Evolutionary conservation across 106 monocot species (phyloP).

Genomic region (Apostasia ramifera): DNA sequence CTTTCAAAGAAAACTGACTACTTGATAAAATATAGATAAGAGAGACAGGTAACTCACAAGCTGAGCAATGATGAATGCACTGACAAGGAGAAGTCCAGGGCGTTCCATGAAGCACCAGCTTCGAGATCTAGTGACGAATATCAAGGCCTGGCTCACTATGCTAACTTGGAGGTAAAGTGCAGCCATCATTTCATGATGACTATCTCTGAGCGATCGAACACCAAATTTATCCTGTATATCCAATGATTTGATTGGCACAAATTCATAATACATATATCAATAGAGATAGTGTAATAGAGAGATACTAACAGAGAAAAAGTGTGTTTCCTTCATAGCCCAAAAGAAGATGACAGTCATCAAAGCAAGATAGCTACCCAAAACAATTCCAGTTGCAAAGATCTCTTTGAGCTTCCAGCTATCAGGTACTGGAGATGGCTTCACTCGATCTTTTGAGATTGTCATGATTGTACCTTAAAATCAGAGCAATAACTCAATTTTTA

Average conservation of each 20-base stretch:
- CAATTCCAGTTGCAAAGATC: slow-evolving; percentile 58
- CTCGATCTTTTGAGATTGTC: slow-evolving; percentile 71
- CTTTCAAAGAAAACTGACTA: no score
- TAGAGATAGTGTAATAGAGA: no score
- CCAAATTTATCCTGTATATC: slow-evolving; percentile 6
- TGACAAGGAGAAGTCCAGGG: slow-evolving; percentile 3
- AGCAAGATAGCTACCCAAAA: slow-evolving; percentile 59
- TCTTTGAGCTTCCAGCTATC: slow-evolving; percentile 73
- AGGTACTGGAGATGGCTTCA: slow-evolving; percentile 67
- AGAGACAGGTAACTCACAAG: neutral
- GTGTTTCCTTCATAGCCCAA: slow-evolving; percentile 60
- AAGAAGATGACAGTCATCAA: slow-evolving; percentile 77
- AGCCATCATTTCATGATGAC: slow-evolving; percentile 1
- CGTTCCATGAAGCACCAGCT: slow-evolving; percentile 12
- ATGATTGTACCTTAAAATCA: slow-evolving; percentile 50
- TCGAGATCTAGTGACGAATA: slow-evolving; percentile 9
- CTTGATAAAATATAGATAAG: neutral
- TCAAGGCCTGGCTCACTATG: neutral
- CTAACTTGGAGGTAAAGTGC: slow-evolving; percentile 11
- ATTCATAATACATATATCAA: no score
- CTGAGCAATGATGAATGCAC: slow-evolving; percentile 8
- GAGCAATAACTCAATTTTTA: neutral
- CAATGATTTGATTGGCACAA: neutral
- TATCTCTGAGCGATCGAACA: neutral
- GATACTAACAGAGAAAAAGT: slow-evolving; percentile 46